Percentiles rank a stretch among this genome's conserved stretches.
These are phyloP conservation scores for Pontederia paniculata DNA, from an alignment of 176 grass and related monocot genomes.

Conservation along the genomic window DNA sequence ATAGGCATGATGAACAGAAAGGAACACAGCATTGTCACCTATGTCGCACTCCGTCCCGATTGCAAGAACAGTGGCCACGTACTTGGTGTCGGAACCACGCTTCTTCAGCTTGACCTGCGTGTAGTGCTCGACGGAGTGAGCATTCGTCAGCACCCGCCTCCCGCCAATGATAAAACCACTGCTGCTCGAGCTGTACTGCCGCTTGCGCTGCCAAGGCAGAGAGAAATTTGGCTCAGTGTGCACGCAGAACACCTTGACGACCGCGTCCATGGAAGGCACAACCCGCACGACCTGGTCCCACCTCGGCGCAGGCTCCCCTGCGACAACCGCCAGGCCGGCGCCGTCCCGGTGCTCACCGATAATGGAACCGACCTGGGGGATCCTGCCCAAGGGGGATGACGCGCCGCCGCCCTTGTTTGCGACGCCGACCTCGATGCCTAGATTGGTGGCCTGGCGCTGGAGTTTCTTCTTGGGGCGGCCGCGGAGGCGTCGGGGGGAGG, in stretches of 20 bases:
- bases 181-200: slow-evolving; percentile 90
- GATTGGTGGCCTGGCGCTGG: neutral
- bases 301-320: slow-evolving; percentile 27
- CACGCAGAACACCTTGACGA: slow-evolving; percentile 96
- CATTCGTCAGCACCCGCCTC: slow-evolving; percentile 79
- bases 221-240: slow-evolving; percentile 96
- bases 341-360: neutral
- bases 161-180: slow-evolving; percentile 65
- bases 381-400: neutral
- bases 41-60: slow-evolving; percentile 94
- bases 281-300: slow-evolving; percentile 76
- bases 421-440: neutral
- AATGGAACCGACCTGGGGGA: neutral
- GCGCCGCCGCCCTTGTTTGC: neutral
- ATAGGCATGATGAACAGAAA: neutral
- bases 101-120: slow-evolving; percentile 98
- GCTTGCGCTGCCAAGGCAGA: slow-evolving; percentile 87
- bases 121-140: slow-evolving; percentile 87
- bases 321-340: neutral
- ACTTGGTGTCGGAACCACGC: slow-evolving; percentile 81
- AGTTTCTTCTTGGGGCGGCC: slow-evolving; percentile 1
- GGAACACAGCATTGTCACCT: slow-evolving; percentile 24
- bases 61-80: slow-evolving; percentile 77
- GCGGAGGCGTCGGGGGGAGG: slow-evolving; percentile 9
- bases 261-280: slow-evolving; percentile 80